phyloP scores from a whole-genome alignment of 352 stramenopile genomes.

The Phytopythium vexans region DNA sequence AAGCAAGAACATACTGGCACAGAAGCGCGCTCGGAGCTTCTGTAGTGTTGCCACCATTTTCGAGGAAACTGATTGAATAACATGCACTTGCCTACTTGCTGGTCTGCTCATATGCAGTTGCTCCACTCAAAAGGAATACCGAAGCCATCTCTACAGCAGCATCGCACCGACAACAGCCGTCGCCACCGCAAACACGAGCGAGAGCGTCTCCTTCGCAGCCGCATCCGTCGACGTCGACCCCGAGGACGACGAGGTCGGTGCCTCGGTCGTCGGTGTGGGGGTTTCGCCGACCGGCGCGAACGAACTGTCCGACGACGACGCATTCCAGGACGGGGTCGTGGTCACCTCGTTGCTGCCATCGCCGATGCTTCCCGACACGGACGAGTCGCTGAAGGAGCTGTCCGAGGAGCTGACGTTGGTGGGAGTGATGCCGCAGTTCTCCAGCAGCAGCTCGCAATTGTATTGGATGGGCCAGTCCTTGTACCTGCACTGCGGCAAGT shows the following conservation, averaged over 20 bases:
- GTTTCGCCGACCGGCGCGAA: slow-evolving; percentile 42
- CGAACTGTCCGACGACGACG: slow-evolving; percentile 10
- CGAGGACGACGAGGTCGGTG: slow-evolving; percentile 7
- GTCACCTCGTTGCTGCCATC: not conserved
- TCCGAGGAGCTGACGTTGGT: slow-evolving; percentile 17
- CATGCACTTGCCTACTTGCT: no score
- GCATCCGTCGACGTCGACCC: slow-evolving; percentile 13
- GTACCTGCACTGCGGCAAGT: slow-evolving; percentile 59
- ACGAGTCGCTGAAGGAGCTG: slow-evolving; percentile 10
- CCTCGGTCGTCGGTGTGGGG: slow-evolving; percentile 21
- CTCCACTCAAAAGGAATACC: no score
- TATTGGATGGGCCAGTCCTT: slow-evolving; percentile 46
- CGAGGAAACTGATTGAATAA: not conserved
- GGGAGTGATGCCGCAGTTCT: slow-evolving; percentile 48
- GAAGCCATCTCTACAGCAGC: not conserved
- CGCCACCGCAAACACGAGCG: slow-evolving; percentile 17
- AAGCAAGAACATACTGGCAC: no score
- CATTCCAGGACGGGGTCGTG: slow-evolving; percentile 18
- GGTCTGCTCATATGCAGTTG: no score
- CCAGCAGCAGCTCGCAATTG: slow-evolving; percentile 32
- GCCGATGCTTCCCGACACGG: not conserved
- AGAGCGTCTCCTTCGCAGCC: slow-evolving; percentile 8
- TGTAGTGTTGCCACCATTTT: not conserved
- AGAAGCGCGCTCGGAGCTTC: not conserved
- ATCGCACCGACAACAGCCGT: slow-evolving; percentile 23